phyloP scores from a whole-genome alignment of 495 filamentous ascomycete species.

The Ascodesmis nigricans region DNA sequence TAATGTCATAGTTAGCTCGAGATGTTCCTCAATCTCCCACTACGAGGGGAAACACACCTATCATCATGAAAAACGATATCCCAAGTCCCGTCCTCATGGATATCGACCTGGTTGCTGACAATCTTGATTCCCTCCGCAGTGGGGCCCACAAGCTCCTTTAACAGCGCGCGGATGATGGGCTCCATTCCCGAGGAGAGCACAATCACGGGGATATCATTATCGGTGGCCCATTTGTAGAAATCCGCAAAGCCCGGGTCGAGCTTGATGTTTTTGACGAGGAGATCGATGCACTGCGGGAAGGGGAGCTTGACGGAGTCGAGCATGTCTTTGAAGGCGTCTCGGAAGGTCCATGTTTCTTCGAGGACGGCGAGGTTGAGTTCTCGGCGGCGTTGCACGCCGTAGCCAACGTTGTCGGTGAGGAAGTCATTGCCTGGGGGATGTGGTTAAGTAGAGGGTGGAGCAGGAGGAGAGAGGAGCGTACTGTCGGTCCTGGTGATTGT shows the following conservation, averaged over 20 bases:
- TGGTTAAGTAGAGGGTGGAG: not conserved
- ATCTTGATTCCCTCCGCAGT: slow-evolving; percentile 56
- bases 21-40: not conserved
- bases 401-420: slow-evolving; percentile 83
- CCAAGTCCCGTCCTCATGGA: slow-evolving; percentile 65
- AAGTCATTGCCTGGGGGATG: slow-evolving; percentile 92
- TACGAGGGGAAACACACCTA: slow-evolving; percentile 28
- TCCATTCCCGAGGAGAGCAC: slow-evolving; percentile 79
- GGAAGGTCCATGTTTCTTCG: slow-evolving; percentile 42
- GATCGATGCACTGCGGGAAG: slow-evolving; percentile 55
- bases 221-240: slow-evolving; percentile 61
- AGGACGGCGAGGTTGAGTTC: slow-evolving; percentile 52
- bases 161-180: slow-evolving; percentile 66
- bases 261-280: slow-evolving; percentile 58
- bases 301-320: slow-evolving; percentile 58
- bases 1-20: slow-evolving; percentile 23
- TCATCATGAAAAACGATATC: slow-evolving; percentile 71
- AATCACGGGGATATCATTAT: slow-evolving; percentile 74
- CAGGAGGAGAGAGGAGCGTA: slow-evolving; percentile 22
- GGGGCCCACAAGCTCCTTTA: slow-evolving; percentile 54
- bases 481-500: slow-evolving; percentile 80
- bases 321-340: slow-evolving; percentile 74
- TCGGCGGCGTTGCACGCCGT: slow-evolving; percentile 35
- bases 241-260: slow-evolving; percentile 67
- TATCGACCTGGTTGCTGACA: slow-evolving; percentile 60